phyloP scores from a whole-genome alignment of 2,329 filamentous ascomycete species.

The Fusarium stilboides region DNA sequence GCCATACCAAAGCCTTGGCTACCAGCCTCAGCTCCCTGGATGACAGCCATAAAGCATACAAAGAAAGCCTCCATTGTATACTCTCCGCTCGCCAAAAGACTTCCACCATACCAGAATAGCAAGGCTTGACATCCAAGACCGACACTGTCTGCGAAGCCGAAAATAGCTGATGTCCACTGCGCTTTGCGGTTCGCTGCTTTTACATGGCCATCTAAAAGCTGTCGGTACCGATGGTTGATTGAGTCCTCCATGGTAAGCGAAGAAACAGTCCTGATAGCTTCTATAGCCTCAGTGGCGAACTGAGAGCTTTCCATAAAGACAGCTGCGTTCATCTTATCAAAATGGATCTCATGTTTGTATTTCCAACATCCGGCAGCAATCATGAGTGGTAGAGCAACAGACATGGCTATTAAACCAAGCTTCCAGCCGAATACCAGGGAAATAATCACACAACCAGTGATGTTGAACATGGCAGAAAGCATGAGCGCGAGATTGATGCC shows the following conservation, averaged over 20 bases:
- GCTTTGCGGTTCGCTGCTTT: conserved; percentile 52
- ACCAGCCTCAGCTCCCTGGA: conserved; percentile 65
- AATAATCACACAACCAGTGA: conserved; percentile 51
- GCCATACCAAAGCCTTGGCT: conserved; percentile 35
- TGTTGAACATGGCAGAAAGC: conserved; percentile 50
- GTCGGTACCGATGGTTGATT: conserved; percentile 61
- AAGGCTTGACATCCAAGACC: conserved; percentile 62
- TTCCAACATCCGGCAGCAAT: conserved; percentile 55
- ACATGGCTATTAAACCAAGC: conserved; percentile 56
- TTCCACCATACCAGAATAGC: conserved; percentile 66
- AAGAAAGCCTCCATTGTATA: conserved; percentile 65
- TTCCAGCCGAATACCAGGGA: conserved; percentile 56
- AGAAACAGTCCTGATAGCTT: conserved; percentile 74
- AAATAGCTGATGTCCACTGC: conserved; percentile 53
- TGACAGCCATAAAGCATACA: conserved; percentile 66
- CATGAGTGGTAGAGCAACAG: conserved; percentile 54
- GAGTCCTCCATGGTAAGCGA: conserved; percentile 72
- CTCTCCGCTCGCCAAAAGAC: conserved; percentile 44
- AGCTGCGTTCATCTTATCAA: conserved; percentile 70
- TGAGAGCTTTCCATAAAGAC: conserved; percentile 74
- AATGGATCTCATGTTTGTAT: conserved; percentile 66
- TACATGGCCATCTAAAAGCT: conserved; percentile 55
- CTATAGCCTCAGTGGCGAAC: conserved; percentile 74
- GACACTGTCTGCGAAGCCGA: conserved; percentile 58
- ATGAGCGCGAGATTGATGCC: conserved; percentile 52